phyloP scores from a whole-genome alignment of 2,329 filamentous ascomycete genomes.

The Ambrosiella cleistominuta region DNA sequence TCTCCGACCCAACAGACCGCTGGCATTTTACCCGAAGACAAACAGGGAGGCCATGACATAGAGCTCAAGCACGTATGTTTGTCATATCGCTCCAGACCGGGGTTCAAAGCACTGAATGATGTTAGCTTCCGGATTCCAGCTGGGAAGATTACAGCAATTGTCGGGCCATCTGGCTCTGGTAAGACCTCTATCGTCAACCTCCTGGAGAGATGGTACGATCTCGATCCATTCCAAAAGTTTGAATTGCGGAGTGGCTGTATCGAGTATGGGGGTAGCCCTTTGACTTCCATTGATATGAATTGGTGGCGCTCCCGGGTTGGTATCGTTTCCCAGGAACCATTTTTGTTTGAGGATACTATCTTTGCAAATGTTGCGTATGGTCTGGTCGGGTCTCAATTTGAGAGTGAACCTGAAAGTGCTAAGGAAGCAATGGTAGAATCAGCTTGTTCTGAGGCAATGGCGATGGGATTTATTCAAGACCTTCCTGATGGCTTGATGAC shows the following conservation, averaged over 20 bases:
- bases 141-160: conserved; percentile 55
- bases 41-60: conserved; percentile 35
- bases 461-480: conserved; percentile 32
- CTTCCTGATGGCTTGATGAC: conserved; percentile 23
- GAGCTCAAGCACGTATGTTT: conserved; percentile 50
- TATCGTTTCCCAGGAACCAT: conserved; percentile 50
- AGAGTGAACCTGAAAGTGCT: conserved; percentile 31
- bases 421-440: conserved; percentile 29
- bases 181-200: conserved; percentile 60
- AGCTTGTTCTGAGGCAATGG: conserved; percentile 33
- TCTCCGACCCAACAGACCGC: neutral
- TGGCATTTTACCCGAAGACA: conserved; percentile 17
- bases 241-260: conserved; percentile 22
- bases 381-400: conserved; percentile 22
- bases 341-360: conserved; percentile 49
- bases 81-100: conserved; percentile 49
- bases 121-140: conserved; percentile 40
- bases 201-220: conserved; percentile 54
- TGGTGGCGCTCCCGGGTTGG: conserved; percentile 47
- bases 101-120: conserved; percentile 44
- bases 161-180: conserved; percentile 54
- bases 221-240: conserved; percentile 12
- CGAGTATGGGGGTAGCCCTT: conserved; percentile 31
- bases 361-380: conserved; percentile 31
- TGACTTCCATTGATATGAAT: conserved; percentile 43